Conservation (phyloP, 2,329 filamentous ascomycete genomes). For the Fusarium xylarioides region DNA sequence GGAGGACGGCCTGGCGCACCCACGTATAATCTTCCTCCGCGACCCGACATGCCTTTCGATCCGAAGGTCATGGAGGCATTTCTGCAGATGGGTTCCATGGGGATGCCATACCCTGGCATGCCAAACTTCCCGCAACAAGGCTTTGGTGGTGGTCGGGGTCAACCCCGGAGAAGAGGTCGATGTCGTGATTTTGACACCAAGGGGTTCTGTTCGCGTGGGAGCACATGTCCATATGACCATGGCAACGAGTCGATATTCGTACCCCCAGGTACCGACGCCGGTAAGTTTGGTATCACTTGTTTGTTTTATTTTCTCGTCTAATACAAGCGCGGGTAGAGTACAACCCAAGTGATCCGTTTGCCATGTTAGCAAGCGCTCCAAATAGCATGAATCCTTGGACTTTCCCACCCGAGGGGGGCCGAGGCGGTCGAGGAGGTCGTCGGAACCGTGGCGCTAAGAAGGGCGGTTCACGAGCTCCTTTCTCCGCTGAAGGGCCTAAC, state of each 20-base stretch:
- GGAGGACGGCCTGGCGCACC: slow-evolving; percentile 26
- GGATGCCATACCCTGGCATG: slow-evolving; percentile 53
- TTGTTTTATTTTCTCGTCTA: slow-evolving; percentile 6
- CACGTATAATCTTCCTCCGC: slow-evolving; percentile 29
- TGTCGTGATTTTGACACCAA: slow-evolving; percentile 78
- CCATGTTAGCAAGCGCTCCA: slow-evolving; percentile 30
- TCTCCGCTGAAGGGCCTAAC: slow-evolving; percentile 72
- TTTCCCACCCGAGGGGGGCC: slow-evolving; percentile 40
- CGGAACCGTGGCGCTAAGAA: slow-evolving; percentile 47
- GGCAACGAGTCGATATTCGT: slow-evolving; percentile 60
- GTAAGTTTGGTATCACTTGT: slow-evolving; percentile 25
- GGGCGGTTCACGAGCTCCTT: slow-evolving; percentile 59
- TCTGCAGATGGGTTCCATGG: slow-evolving; percentile 68
- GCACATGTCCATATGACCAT: slow-evolving; percentile 75
- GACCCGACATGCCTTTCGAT: slow-evolving; percentile 58
- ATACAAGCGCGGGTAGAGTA: slow-evolving; percentile 43
- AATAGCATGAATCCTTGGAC: slow-evolving; percentile 32
- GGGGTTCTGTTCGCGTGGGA: slow-evolving; percentile 75
- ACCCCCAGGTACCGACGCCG: slow-evolving; percentile 42
- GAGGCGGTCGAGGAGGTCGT: slow-evolving; percentile 48
- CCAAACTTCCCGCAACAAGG: slow-evolving; percentile 50
- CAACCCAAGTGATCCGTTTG: slow-evolving; percentile 45
- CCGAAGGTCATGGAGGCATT: slow-evolving; percentile 69
- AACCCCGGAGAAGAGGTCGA: slow-evolving; percentile 54
- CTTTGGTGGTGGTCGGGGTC: slow-evolving; percentile 32